Evolutionary conservation across 2,329 filamentous ascomycete species (phyloP).

Genomic region (Lachnellula hyalina): DNA sequence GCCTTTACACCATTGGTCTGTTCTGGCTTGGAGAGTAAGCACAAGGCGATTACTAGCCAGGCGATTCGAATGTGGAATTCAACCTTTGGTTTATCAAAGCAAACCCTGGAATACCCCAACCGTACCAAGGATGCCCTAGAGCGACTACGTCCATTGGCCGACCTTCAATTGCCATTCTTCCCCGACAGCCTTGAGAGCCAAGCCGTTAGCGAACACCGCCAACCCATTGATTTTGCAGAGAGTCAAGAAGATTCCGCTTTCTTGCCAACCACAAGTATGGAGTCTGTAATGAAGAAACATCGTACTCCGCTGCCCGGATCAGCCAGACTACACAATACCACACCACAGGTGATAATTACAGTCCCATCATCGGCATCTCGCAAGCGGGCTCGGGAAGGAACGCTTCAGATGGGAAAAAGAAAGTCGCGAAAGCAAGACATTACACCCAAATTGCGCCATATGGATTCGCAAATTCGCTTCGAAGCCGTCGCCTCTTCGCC

Average conservation of each 20-base stretch:
- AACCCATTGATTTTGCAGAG: constrained; percentile 36
- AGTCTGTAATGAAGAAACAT: constrained; percentile 8
- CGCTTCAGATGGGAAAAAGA: constrained; percentile 32
- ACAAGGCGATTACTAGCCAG: constrained; percentile 46
- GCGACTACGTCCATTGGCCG: constrained; percentile 50
- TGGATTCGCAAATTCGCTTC: constrained; percentile 79
- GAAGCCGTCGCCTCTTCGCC: constrained; percentile 60
- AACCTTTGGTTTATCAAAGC: constrained; percentile 56
- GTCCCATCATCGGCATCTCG: constrained; percentile 1
- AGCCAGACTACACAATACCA: constrained; percentile 12
- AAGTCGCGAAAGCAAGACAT: constrained; percentile 31
- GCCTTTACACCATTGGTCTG: constrained; percentile 50
- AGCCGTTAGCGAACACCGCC: constrained; percentile 24
- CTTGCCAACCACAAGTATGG: constrained; percentile 9
- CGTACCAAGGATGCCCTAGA: constrained; percentile 58
- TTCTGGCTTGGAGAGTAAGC: constrained; percentile 55
- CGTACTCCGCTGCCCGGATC: constrained; percentile 7
- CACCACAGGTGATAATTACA: constrained; percentile 22
- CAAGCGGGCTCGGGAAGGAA: constrained; percentile 23
- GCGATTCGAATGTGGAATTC: constrained; percentile 63
- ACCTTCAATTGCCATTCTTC: constrained; percentile 45
- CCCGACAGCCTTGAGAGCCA: constrained; percentile 32
- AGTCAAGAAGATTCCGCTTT: constrained; percentile 19
- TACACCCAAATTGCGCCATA: constrained; percentile 60
- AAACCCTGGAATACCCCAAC: constrained; percentile 56